Base-by-base conservation (phyloP, 345 rosid genomes). In the Syzygium aromaticum region DNA sequence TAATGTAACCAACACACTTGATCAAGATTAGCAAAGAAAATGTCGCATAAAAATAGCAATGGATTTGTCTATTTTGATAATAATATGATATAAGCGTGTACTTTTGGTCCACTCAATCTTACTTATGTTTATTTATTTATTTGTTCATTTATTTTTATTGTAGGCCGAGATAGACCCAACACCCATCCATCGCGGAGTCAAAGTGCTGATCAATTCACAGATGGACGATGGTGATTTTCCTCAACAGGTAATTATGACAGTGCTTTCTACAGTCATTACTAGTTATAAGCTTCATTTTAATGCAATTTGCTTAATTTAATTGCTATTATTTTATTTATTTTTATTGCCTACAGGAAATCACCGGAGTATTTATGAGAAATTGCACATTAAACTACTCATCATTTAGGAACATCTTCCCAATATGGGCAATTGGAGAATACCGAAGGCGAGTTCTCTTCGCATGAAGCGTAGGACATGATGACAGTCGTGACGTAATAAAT, bases 201-300 rank as follows among this genome's bases (percentile, higher is more conserved):
- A 73, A 89, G 84, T 91, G 38, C 86, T 93, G 21, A 90, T 92
- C 86, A 92, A 93, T 82, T 86, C 93, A 84, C 95, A 92, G 77
- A 88, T 90, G 93, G 91, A 91, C 59, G 92, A 94, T 84, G 95
- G 95, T 11, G 95, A 94, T 91, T 94, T 92, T 78, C 93, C 95
- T 54, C 95, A 94, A 63, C 91, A 91, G 92, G 93, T 91, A 86
- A 86, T 30, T 10, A 19, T 15, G 8, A 43, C 7, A 33, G 10
- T 21, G n/a, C 46, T 40, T 28, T 56, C 86, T 54, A 40, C 3
- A 28, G 10, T 23, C 7, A 8, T 63, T 87, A 25, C 17, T 6
- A 16, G 9, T 63, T 10, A 19, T 84, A 28, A 63, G 11, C n/a
- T 3, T 11, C 51, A 49, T 53, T 67, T 17, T 77, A n/a, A 28